Evolutionary conservation across 805 yeast genomes (phyloP), one percentile per base, ranked within the genome.

Genomic region (Vanderwaltozyma yarrowii): DNA sequence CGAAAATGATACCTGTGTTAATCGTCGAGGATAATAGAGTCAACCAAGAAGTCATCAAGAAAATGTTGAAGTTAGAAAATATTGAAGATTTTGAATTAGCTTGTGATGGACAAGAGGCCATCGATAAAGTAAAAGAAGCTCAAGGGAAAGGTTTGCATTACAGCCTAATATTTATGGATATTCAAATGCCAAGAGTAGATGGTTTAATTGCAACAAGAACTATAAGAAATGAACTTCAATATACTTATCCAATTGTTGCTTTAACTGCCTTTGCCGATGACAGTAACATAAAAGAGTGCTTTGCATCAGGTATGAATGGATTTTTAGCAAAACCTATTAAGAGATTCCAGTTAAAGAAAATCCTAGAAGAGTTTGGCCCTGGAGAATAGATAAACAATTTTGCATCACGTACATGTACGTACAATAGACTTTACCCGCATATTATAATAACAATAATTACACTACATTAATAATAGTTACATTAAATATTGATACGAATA

Each of bases 221-320:
- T 51, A 80, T 89, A 26, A 67, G 96, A 32, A 61, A 66, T 14
- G 78, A 80, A 32, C 58, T 82, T 42, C 64, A 70, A 5, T 83
- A 73, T 52, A 54, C 56, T 1, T 71, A 73, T 6, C 96, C 96
- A 0, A 87, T 92, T 41, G 92, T 89, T 28, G 97, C 96, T 0
- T 70, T 89, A 38, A 88, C 97, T 0, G 97, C 96, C 1, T 89
- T 82, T 66, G 96, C 96, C 0, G 96, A 89, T 59, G 86, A 84
- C 45, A 78, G 88, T 33, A 89, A 88, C 51, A 87, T 82, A 29
- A 78, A 77, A 47, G 94, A 77, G 43, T 88, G 97, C 58, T 56
- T 83, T 40, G 80, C 76, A 15, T 78, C 81, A n/a, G 97, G 97
- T 3, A 92, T 89, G 97, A 69, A 79, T 45, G 94, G 92, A 13